Conservation (phyloP, 1,284 basidiomycete genomes). For the Ceratobasidium sp. region DNA sequence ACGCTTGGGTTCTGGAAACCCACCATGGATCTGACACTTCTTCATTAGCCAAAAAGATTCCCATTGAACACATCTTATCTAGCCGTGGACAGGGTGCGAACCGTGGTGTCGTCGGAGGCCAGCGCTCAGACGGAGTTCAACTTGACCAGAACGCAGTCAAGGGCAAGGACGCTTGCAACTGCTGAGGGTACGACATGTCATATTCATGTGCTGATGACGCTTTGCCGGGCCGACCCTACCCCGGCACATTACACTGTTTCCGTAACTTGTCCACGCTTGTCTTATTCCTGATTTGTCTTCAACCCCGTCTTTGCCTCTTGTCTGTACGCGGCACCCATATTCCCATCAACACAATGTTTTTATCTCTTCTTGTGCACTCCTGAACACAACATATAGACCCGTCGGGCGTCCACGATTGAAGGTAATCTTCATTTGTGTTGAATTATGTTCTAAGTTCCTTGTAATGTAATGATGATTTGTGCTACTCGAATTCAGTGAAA, state of each 20-base stretch:
- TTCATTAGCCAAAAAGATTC: slow-evolving; percentile 87
- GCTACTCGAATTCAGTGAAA: slow-evolving; percentile 32
- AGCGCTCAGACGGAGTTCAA: slow-evolving; percentile 69
- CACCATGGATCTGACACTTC: slow-evolving; percentile 29
- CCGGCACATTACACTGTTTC: slow-evolving; percentile 28
- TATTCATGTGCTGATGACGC: slow-evolving; percentile 31
- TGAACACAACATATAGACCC: slow-evolving; percentile 26
- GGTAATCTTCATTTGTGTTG: slow-evolving; percentile 10
- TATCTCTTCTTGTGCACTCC: slow-evolving; percentile 2
- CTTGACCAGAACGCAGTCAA: slow-evolving; percentile 72
- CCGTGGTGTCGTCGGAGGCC: slow-evolving; percentile 61
- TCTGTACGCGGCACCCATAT: slow-evolving; percentile 34
- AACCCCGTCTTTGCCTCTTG: slow-evolving; percentile 20
- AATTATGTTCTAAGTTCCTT: slow-evolving; percentile 31
- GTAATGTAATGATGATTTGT: slow-evolving; percentile 34
- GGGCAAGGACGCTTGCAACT: slow-evolving; percentile 81
- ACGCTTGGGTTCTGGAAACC: slow-evolving; percentile 7
- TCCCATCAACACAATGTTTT: slow-evolving; percentile 30
- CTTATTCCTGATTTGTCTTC: slow-evolving; percentile 11
- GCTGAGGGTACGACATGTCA: slow-evolving; percentile 48
- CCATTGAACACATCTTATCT: slow-evolving; percentile 89
- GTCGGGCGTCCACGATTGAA: slow-evolving; percentile 18
- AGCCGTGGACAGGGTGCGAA: slow-evolving; percentile 55
- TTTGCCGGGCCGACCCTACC: slow-evolving; percentile 29
- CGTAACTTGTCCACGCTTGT: slow-evolving; percentile 17